These are phyloP conservation scores for Penicillium turbatum DNA, from an alignment of 495 filamentous ascomycete genomes.

Conservation along the genomic window DNA sequence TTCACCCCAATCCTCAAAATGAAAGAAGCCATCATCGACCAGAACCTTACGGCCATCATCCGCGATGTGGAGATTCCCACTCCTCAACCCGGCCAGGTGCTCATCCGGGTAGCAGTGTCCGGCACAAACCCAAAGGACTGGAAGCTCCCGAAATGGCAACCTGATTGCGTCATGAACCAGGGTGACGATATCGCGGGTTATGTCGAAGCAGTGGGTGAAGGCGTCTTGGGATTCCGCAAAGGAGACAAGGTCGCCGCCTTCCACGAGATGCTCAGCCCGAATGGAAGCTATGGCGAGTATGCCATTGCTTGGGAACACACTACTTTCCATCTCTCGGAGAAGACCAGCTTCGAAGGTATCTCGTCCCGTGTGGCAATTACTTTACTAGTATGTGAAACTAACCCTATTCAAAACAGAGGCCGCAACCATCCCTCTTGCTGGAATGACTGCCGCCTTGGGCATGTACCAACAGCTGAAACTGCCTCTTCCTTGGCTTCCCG, in stretches of 20 bases:
- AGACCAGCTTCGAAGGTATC: slow-evolving; percentile 62
- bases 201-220: slow-evolving; percentile 57
- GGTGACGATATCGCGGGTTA: slow-evolving; percentile 74
- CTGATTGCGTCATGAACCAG: slow-evolving; percentile 40
- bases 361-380: not conserved
- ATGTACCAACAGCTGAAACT: slow-evolving; percentile 56
- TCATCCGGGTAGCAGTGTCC: slow-evolving; percentile 65
- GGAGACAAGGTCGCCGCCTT: slow-evolving; percentile 71
- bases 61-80: slow-evolving; percentile 60
- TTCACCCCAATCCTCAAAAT: slow-evolving; percentile 29
- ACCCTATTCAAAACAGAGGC: slow-evolving; percentile 44
- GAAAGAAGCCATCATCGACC: slow-evolving; percentile 62
- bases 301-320: slow-evolving; percentile 59
- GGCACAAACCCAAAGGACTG: slow-evolving; percentile 81
- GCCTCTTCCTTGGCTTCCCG: slow-evolving; percentile 59
- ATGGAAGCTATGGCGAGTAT: slow-evolving; percentile 68
- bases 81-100: slow-evolving; percentile 56
- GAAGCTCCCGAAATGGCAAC: slow-evolving; percentile 46
- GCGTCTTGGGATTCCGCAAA: slow-evolving; percentile 56
- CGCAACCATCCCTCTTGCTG: slow-evolving; percentile 67
- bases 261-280: slow-evolving; percentile 53
- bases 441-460: slow-evolving; percentile 66
- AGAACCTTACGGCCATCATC: slow-evolving; percentile 54
- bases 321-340: slow-evolving; percentile 64
- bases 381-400: not conserved